These are phyloP conservation scores for Fallopia convolvulus DNA, from an alignment of 148 eudicot genomes.

Conservation along the genomic window DNA sequence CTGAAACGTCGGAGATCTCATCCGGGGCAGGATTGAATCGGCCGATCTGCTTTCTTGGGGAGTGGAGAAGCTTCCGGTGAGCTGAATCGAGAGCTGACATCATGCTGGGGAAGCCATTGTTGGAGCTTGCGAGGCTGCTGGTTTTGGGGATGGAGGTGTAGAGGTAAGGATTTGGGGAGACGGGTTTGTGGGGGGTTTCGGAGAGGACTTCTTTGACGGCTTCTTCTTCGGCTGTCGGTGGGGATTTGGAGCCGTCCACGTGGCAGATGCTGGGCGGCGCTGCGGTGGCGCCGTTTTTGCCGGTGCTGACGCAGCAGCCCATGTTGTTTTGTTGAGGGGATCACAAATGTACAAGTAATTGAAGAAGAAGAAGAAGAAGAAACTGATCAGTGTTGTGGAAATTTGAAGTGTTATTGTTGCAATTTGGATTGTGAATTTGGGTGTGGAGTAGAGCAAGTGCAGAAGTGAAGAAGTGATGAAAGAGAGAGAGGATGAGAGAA, in stretches of 20 bases:
- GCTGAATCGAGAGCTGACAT: background rate
- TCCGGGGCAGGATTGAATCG: background rate
- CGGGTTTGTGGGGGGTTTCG: constrained; percentile 32
- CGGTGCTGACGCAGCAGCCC: constrained; percentile 61
- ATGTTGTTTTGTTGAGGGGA: constrained; percentile 16
- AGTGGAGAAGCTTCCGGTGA: background rate
- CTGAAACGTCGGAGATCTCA: background rate
- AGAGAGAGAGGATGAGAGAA: background rate
- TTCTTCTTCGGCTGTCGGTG: constrained; percentile 49
- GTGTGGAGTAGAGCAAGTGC: background rate
- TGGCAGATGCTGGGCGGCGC: background rate
- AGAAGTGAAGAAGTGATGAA: background rate
- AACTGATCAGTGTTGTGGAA: background rate
- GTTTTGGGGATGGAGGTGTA: background rate
- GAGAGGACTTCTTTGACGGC: constrained; percentile 72
- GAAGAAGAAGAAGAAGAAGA: background rate
- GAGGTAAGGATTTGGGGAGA: background rate
- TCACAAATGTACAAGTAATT: too few relatives aligned
- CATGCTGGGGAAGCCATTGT: constrained; percentile 1
- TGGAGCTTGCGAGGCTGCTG: background rate
- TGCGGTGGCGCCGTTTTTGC: background rate
- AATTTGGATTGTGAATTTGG: background rate
- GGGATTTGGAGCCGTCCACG: constrained; percentile 19
- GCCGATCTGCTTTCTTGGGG: constrained; percentile 1
- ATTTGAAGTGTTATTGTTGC: background rate